A percentile compares a stretch with the other conserved stretches of the same genome.
phyloP scores from a whole-genome alignment of 2,329 filamentous ascomycete genomes.

The Ceratocystis variospora region DNA sequence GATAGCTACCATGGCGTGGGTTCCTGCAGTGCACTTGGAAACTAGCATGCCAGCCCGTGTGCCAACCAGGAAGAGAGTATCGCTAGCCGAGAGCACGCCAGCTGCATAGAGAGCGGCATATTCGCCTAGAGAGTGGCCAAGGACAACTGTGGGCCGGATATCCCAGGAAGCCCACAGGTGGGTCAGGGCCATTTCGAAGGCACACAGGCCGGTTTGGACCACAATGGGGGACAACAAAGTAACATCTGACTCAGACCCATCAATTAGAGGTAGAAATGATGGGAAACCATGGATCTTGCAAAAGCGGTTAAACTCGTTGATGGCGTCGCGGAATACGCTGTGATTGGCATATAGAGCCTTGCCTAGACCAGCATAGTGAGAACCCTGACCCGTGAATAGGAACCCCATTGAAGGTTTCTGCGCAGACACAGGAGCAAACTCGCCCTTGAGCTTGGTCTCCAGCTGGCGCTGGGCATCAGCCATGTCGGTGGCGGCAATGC shows the following conservation, averaged over 20 bases:
- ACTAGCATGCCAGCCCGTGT: slow-evolving; percentile 51
- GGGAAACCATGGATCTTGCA: slow-evolving; percentile 40
- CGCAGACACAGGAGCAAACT: slow-evolving; percentile 38
- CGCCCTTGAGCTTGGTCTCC: slow-evolving; percentile 41
- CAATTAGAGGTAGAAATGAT: slow-evolving; percentile 36
- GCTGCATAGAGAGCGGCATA: slow-evolving; percentile 59
- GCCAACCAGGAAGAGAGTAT: slow-evolving; percentile 60
- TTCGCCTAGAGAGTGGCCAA: slow-evolving; percentile 55
- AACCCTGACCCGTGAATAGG: slow-evolving; percentile 44
- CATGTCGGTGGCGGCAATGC: slow-evolving; percentile 32
- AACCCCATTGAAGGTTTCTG: slow-evolving; percentile 33
- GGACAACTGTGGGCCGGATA: slow-evolving; percentile 39
- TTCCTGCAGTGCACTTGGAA: slow-evolving; percentile 49
- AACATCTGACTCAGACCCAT: slow-evolving; percentile 32
- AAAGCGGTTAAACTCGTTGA: slow-evolving; percentile 44
- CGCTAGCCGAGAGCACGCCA: slow-evolving; percentile 55
- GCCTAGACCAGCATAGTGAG: slow-evolving; percentile 39
- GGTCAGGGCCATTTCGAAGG: slow-evolving; percentile 44
- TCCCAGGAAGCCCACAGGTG: slow-evolving; percentile 44
- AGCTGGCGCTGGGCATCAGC: slow-evolving; percentile 33
- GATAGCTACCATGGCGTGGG: slow-evolving; percentile 45
- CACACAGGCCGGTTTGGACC: slow-evolving; percentile 40
- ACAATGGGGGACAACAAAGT: slow-evolving; percentile 36
- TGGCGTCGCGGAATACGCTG: slow-evolving; percentile 36
- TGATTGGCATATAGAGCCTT: slow-evolving; percentile 37